Conservation (phyloP, 108 stramenopile genomes). For the Nitzschia inconspicua region DNA sequence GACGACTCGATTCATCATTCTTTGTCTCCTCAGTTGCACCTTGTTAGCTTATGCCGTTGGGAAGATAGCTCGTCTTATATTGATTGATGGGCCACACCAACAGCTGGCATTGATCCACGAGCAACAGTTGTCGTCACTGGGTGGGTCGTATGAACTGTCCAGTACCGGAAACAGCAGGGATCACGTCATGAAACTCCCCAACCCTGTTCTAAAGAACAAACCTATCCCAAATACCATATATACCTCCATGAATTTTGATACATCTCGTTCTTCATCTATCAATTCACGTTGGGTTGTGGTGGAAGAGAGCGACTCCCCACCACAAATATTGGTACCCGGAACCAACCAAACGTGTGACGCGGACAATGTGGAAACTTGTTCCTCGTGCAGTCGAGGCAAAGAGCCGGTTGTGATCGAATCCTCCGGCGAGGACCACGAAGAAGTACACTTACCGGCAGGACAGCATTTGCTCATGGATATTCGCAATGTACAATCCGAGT, state of each 20-base stretch:
- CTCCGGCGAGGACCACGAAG: conserved; percentile 36
- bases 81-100: conserved; percentile 22
- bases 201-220: conserved; percentile 44
- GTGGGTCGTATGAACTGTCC: not conserved
- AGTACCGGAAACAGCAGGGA: not conserved
- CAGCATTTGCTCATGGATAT: conserved; percentile 79
- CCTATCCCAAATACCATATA: conserved; percentile 61
- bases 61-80: conserved; percentile 40
- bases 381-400: not conserved
- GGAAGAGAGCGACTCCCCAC: no score
- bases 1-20: not conserved
- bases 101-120: not conserved
- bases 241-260: conserved; percentile 67
- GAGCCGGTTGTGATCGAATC: not conserved
- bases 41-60: conserved; percentile 48
- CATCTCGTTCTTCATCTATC: conserved; percentile 13
- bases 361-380: not conserved
- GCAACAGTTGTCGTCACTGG: not conserved
- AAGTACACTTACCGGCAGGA: conserved; percentile 60
- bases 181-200: conserved; percentile 30
- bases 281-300: conserved; percentile 25
- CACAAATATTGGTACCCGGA: no score
- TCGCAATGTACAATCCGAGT: conserved; percentile 50
- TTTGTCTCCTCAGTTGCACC: not conserved
- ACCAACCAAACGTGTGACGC: not conserved